Conservation (phyloP, 2,329 filamentous ascomycete genomes). For the Fusarium sp. region DNA sequence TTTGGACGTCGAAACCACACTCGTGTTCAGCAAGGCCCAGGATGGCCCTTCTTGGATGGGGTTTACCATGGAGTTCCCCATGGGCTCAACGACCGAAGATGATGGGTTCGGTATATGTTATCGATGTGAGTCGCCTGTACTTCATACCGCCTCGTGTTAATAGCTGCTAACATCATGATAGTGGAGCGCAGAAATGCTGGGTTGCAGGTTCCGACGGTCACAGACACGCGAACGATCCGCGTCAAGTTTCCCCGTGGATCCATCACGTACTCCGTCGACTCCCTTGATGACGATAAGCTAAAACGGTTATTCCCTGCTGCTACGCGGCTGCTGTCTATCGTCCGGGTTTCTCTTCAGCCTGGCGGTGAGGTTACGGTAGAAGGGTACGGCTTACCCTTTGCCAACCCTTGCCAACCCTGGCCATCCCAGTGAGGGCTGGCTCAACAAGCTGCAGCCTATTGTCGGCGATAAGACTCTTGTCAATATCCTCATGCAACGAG, state of each 20-base stretch:
- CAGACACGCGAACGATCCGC: background rate
- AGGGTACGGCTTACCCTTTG: background rate
- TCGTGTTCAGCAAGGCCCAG: background rate
- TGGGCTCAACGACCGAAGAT: background rate
- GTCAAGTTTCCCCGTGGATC: background rate
- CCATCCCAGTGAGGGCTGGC: background rate
- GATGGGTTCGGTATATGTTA: background rate
- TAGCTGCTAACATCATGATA: background rate
- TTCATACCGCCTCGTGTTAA: background rate
- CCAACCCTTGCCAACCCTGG: too few species aligned
- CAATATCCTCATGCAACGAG: background rate
- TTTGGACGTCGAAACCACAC: background rate
- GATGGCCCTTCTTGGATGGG: background rate
- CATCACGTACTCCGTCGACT: background rate
- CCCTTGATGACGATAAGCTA: background rate
- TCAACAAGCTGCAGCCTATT: background rate
- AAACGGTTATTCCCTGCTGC: background rate
- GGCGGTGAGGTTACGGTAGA: background rate
- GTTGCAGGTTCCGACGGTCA: background rate
- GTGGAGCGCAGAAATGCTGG: background rate
- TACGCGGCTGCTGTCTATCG: background rate
- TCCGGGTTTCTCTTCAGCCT: background rate
- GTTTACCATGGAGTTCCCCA: background rate
- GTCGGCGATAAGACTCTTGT: background rate
- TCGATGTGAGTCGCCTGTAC: background rate